Evolutionary conservation across 306 rosid genomes (phyloP).

Genomic region (Acacia acuminata): DNA sequence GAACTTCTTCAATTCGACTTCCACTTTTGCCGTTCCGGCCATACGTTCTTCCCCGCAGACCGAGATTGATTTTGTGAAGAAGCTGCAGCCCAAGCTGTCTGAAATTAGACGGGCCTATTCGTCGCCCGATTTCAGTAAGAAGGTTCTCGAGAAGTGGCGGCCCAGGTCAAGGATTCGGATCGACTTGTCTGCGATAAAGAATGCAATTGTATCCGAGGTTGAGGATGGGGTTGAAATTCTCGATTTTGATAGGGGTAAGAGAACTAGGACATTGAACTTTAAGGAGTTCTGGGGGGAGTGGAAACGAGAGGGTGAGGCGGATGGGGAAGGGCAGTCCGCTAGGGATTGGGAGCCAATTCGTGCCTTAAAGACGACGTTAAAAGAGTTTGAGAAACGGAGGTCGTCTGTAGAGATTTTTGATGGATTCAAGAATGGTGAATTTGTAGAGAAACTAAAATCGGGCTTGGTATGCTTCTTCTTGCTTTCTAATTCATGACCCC

Average conservation of each 20-base stretch:
- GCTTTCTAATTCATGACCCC: not conserved
- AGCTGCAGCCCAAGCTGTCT: slow-evolving; percentile 76
- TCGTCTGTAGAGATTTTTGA: slow-evolving; percentile 65
- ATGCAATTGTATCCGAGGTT: slow-evolving; percentile 80
- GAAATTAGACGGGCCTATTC: slow-evolving; percentile 82
- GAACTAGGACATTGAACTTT: slow-evolving; percentile 50
- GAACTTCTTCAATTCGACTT: slow-evolving; percentile 70
- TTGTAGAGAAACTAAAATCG: slow-evolving; percentile 84
- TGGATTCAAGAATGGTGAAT: slow-evolving; percentile 77
- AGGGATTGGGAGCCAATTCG: slow-evolving; percentile 95
- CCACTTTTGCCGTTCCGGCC: slow-evolving; percentile 63
- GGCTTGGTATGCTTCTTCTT: slow-evolving; percentile 60
- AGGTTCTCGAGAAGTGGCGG: slow-evolving; percentile 87
- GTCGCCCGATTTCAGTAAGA: slow-evolving; percentile 88
- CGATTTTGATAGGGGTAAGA: slow-evolving; percentile 54
- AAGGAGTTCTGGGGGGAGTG: slow-evolving; percentile 86
- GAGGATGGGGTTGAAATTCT: slow-evolving; percentile 40
- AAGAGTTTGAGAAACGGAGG: slow-evolving; percentile 81
- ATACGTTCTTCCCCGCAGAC: slow-evolving; percentile 64
- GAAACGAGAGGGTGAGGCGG: slow-evolving; percentile 59
- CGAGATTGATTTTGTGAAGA: slow-evolving; percentile 93
- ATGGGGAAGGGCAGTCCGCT: slow-evolving; percentile 34
- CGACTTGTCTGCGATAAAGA: slow-evolving; percentile 77
- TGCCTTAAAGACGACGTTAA: slow-evolving; percentile 73
- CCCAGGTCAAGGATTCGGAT: slow-evolving; percentile 83